A percentile compares a stretch with the other conserved stretches of the same genome.
phyloP scores from a whole-genome alignment of 352 stramenopile genomes.

The Phytophthora citricola region DNA sequence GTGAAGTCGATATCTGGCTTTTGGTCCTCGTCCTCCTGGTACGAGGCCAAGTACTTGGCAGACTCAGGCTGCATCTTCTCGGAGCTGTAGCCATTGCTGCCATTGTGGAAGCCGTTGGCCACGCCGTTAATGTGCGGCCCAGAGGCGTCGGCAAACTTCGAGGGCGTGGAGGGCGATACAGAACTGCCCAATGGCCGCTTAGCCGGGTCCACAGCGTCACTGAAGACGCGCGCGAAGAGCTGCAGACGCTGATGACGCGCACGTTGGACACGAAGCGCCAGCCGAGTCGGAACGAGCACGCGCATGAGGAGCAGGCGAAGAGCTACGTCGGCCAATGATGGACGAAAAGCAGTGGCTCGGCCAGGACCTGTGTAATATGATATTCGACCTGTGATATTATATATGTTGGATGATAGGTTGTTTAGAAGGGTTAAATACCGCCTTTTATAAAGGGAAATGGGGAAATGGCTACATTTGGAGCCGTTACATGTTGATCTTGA shows the following conservation, averaged over 20 bases:
- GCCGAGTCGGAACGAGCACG: constrained; percentile 47
- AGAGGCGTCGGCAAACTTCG: constrained; percentile 1
- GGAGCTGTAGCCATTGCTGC: constrained; percentile 6
- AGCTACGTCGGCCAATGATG: constrained; percentile 42
- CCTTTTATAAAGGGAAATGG: no score
- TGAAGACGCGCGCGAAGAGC: constrained; percentile 53
- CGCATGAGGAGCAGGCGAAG: constrained; percentile 26
- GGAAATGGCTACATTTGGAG: neutral
- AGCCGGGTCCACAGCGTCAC: constrained; percentile 40
- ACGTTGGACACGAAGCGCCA: constrained; percentile 37
- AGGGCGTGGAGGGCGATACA: neutral
- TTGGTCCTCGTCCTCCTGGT: constrained; percentile 37
- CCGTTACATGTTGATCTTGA: constrained; percentile 16
- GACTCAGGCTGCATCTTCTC: constrained; percentile 7
- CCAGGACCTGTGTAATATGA: neutral
- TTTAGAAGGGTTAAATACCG: neutral
- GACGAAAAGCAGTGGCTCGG: constrained; percentile 13
- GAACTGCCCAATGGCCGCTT: constrained; percentile 18
- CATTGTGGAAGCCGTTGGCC: constrained; percentile 29
- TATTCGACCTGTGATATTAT: neutral
- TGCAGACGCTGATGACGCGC: constrained; percentile 32
- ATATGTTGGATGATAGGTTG: neutral
- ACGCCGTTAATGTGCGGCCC: constrained; percentile 16
- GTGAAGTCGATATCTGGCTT: constrained; percentile 70
- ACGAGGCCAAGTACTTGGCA: constrained; percentile 37